Evolutionary conservation across 2,329 filamentous ascomycete species (phyloP).

Genomic region (Mycocentrospora acerina): DNA sequence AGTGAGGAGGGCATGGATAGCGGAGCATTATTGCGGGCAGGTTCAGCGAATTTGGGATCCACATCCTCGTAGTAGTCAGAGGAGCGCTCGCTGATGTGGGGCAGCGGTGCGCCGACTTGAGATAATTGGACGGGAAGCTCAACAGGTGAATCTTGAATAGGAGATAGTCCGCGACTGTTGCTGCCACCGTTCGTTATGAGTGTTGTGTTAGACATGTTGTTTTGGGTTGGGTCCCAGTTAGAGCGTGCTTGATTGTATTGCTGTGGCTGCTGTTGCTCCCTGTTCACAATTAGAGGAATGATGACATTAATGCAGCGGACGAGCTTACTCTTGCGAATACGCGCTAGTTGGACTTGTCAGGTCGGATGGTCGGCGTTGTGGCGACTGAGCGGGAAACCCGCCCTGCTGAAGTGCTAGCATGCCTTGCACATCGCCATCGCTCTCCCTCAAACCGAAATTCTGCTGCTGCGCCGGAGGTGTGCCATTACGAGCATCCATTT

Average conservation of each 20-base stretch:
- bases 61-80: constrained; percentile 87
- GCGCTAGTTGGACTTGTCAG: constrained; percentile 62
- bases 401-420: constrained; percentile 71
- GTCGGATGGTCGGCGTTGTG: constrained; percentile 28
- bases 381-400: constrained; percentile 30
- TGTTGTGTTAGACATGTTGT: constrained; percentile 28
- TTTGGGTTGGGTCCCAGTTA: constrained; percentile 41
- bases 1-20: constrained; percentile 35
- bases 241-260: constrained; percentile 51
- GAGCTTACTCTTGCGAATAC: constrained; percentile 73
- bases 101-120: constrained; percentile 22
- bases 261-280: constrained; percentile 27
- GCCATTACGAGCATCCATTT: constrained; percentile 69
- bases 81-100: constrained; percentile 28
- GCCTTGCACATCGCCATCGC: constrained; percentile 70
- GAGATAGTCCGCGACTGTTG: constrained; percentile 39
- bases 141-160: constrained; percentile 43
- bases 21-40: constrained; percentile 29
- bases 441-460: constrained; percentile 55
- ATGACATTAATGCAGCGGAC: neutral
- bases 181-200: constrained; percentile 29
- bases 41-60: constrained; percentile 77
- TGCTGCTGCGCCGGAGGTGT: constrained; percentile 23
- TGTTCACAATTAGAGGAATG: constrained; percentile 21
- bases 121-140: constrained; percentile 36